Evolutionary conservation across 306 rosid species (phyloP).

Genomic region (Cucurbita maxima): DNA sequence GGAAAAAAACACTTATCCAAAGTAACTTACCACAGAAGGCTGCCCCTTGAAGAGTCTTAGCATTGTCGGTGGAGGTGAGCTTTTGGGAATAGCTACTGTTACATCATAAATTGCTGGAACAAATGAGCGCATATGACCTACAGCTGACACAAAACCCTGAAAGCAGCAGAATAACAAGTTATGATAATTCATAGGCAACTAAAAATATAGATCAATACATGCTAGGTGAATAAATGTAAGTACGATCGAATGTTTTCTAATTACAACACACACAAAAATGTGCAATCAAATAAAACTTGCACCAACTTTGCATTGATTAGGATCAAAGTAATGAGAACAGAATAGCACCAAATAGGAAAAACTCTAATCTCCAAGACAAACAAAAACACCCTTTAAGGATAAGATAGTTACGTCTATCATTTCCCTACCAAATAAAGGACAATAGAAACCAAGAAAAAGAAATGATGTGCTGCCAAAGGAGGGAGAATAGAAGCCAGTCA

Average conservation of each 20-base stretch:
- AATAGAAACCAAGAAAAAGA: too few relatives aligned
- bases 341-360: neutral
- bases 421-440: too few relatives aligned
- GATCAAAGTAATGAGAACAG: neutral
- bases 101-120: slow-evolving; percentile 75
- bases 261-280: neutral
- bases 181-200: neutral
- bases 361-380: neutral
- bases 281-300: neutral
- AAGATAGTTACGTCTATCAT: too few relatives aligned
- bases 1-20: neutral
- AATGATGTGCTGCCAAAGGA: neutral
- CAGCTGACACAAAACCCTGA: slow-evolving; percentile 85
- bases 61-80: slow-evolving; percentile 79
- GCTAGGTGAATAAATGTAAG: neutral
- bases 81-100: slow-evolving; percentile 72
- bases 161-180: neutral
- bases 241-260: neutral
- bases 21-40: slow-evolving; percentile 61
- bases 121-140: slow-evolving; percentile 68
- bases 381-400: too few relatives aligned
- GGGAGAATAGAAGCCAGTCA: neutral
- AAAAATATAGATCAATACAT: neutral
- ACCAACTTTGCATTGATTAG: neutral
- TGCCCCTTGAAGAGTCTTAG: slow-evolving; percentile 72